Conservation (phyloP, 306 rosid species). For the Lupinus albus region DNA sequence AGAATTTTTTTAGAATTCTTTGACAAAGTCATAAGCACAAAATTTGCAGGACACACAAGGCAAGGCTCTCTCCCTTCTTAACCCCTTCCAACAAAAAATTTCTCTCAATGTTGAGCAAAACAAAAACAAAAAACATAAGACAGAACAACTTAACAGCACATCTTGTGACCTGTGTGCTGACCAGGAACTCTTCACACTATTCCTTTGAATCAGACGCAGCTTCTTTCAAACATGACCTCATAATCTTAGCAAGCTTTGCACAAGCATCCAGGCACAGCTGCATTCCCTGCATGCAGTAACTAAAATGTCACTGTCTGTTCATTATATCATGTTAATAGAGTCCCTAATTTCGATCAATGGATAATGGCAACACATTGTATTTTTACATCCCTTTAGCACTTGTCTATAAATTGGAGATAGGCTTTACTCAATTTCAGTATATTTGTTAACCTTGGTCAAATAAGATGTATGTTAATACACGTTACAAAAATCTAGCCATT, state of each 20-base stretch:
- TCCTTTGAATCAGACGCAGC: conserved; percentile 59
- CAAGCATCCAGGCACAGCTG: conserved; percentile 91
- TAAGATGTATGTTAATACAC: neutral
- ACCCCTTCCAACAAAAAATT: conserved; percentile 7
- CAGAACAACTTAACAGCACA: conserved; percentile 19
- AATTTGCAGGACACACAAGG: conserved; percentile 43
- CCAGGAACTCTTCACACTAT: conserved; percentile 36
- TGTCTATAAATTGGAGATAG: neutral
- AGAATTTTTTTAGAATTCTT: conserved; percentile 27
- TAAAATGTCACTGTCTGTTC: conserved; percentile 25
- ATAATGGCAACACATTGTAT: conserved; percentile 13
- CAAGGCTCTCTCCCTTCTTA: conserved; percentile 20
- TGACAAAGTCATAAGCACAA: conserved; percentile 44
- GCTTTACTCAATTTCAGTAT: conserved; percentile 9
- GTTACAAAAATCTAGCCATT: conserved; percentile 12
- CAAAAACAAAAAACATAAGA: neutral
- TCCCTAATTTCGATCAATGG: neutral
- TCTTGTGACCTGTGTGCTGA: conserved; percentile 24
- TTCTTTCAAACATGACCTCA: conserved; percentile 82
- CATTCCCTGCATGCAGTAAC: conserved; percentile 68
- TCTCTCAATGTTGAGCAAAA: conserved; percentile 38
- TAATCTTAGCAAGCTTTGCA: conserved; percentile 74
- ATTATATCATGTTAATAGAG: conserved; percentile 10
- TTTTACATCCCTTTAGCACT: conserved; percentile 20
- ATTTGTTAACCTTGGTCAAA: conserved; percentile 1